Evolutionary conservation across 2,329 filamentous ascomycete genomes (phyloP).

Genomic region (Daldinia sp.): DNA sequence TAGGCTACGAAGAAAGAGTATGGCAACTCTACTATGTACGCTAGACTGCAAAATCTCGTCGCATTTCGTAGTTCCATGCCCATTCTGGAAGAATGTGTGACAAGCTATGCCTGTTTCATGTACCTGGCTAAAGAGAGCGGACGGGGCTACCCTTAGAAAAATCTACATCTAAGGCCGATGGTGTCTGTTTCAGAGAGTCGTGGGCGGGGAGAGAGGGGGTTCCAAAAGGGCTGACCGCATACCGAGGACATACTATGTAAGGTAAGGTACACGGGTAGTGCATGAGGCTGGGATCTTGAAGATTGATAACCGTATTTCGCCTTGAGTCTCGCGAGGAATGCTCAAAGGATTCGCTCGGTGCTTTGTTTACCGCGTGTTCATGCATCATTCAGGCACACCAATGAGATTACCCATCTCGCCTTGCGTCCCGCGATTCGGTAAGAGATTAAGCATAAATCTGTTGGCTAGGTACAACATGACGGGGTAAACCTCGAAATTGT

Average conservation of each 20-base stretch:
- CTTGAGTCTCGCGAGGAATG: conserved; percentile 22
- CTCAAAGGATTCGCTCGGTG: conserved; percentile 29
- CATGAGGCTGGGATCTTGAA: conserved; percentile 14
- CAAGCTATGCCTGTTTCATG: conserved; percentile 48
- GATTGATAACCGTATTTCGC: conserved; percentile 26
- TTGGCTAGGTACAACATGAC: conserved; percentile 11
- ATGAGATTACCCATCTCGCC: conserved; percentile 28
- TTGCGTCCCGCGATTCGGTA: conserved; percentile 33
- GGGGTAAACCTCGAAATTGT: conserved; percentile 31
- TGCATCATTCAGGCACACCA: conserved; percentile 44
- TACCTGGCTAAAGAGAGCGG: conserved; percentile 44
- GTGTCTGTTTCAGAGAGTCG: conserved; percentile 46
- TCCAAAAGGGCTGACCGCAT: conserved; percentile 34
- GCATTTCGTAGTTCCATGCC: conserved; percentile 38
- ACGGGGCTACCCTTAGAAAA: conserved; percentile 33
- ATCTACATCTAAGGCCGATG: conserved; percentile 36
- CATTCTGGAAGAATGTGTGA: conserved; percentile 50
- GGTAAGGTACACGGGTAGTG: neutral
- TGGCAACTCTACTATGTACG: conserved; percentile 5
- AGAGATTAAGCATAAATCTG: conserved; percentile 22
- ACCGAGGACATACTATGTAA: conserved; percentile 23
- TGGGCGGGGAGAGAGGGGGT: conserved; percentile 13
- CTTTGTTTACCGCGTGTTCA: conserved; percentile 38
- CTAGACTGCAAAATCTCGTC: conserved; percentile 26
- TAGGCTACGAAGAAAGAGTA: conserved; percentile 28